Percentiles rank a stretch among this genome's conserved stretches.
Conservation (phyloP, 2,329 filamentous ascomycete species). For the Talaromyces sp. region DNA sequence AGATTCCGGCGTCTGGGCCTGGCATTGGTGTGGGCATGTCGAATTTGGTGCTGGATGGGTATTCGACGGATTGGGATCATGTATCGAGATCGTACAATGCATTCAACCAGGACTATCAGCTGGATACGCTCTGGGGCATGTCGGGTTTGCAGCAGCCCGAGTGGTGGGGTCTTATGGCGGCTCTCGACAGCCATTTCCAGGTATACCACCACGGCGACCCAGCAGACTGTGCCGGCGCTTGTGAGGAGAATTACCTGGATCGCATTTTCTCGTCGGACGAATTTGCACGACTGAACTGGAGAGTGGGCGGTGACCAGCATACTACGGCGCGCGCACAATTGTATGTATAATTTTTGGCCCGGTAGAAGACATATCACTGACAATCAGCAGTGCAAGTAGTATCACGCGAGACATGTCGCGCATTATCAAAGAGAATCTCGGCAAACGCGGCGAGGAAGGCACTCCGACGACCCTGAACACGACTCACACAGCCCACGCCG, state of each 20-base stretch:
- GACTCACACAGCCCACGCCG: not conserved
- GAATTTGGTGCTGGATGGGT: conserved; percentile 32
- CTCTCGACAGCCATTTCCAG: conserved; percentile 40
- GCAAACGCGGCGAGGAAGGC: conserved; percentile 15
- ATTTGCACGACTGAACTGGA: conserved; percentile 28
- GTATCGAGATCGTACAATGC: conserved; percentile 31
- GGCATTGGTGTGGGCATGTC: conserved; percentile 27
- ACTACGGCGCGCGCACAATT: conserved; percentile 34
- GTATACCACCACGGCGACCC: conserved; percentile 31
- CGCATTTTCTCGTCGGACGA: conserved; percentile 31
- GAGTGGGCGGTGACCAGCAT: conserved; percentile 27
- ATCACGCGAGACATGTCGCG: conserved; percentile 37
- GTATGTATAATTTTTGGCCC: conserved; percentile 20
- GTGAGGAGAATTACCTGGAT: conserved; percentile 30
- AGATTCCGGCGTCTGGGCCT: conserved; percentile 18
- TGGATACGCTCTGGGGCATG: conserved; percentile 37
- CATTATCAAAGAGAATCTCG: conserved; percentile 34
- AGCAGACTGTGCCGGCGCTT: conserved; percentile 24
- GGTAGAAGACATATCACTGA: conserved; percentile 14
- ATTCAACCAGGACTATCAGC: conserved; percentile 34
- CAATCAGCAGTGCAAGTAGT: conserved; percentile 31
- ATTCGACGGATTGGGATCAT: conserved; percentile 33
- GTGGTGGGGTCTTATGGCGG: conserved; percentile 39
- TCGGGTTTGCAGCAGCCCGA: conserved; percentile 37
- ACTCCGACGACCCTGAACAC: conserved; percentile 4